Evolutionary conservation across 345 rosid species (phyloP), one percentile per base, ranked within the genome.

Genomic region (Hibiscus trionum): DNA sequence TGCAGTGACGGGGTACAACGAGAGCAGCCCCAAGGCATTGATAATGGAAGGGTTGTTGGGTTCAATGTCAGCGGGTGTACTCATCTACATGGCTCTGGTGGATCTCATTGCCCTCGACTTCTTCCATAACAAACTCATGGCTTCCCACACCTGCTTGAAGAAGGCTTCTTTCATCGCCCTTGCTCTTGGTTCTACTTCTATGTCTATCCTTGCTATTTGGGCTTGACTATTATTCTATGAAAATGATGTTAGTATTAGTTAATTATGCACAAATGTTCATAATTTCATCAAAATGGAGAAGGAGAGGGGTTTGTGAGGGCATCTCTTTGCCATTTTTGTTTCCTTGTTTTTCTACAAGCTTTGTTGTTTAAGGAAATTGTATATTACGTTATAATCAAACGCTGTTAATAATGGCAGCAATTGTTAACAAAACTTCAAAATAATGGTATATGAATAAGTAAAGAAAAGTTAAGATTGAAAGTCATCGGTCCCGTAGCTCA

Each of bases 131-230:
- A 90, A 91, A 89, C 61, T 91, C 80, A 87, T 91, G 84, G 79
- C 74, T 46, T 90, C 97, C 0, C 72, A 77, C 21, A 74, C 55
- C 1, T 76, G 83, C 84, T 70, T 94, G 78, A 94, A 88, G 89
- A 91, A 94, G 77, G 76, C 82, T 1, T 94, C 95, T 33, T 94
- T 81, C 53, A 27, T 91, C 50, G 90, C 93, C n/a, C 78, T 94
- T 29, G 64, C 74, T 57, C 79, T 90, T 4, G 97, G 97, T 72
- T 94, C 97, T 61, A 80, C 88, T 4, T 80, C 88, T 26, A 94
- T 94, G 98, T 94, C 98, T 42, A 75, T 94, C 56, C 97, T 94
- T 70, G 98, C 97, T 27, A 79, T 94, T 2, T 94, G 98, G 97
- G 97, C 97, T 77, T 94, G 76, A 78, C 11, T 49, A 5, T 7